Evolutionary conservation across 768 basidiomycete genomes (phyloP), one percentile per base, ranked within the genome.

Genomic region (Phallus indusiatus): DNA sequence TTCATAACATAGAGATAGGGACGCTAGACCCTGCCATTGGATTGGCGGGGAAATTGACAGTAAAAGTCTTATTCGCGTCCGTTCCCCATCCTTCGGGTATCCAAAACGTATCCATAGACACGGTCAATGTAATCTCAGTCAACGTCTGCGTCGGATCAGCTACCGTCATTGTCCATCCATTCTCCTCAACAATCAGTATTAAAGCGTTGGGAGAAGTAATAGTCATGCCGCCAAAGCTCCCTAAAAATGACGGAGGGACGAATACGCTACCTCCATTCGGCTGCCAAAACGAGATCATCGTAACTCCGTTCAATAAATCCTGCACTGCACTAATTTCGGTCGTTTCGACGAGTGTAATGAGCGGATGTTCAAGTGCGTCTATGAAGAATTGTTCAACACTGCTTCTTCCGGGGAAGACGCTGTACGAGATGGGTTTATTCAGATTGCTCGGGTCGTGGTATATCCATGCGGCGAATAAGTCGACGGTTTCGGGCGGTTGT

Each of bases 131-230:
- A 0, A 79, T 66, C 1, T 66, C 62, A 7, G 62, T 55, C 22
- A 81, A 64, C 0, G 73, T 73, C 66, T 88, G 86, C 1, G 83
- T 83, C 4, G 86, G 86, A 67, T 88, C 86, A 0, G 85, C 79
- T 12, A 86, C 75, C 0, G 78, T 80, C 34, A 88, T 62, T 21
- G 71, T 72, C 36, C 78, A 73, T 1, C 73, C 70, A 11, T 70
- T 63, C 20, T 75, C 48, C 14, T 74, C 67, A 61, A 78, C 78
- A 8, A 82, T 74, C 14, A 84, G 56, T 1, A 73, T 75, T 10
- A 61, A 47, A 2, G 60, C 47, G 24, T 64, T 49, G 28, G 64
- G 48, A 18, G 63, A 17, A 0, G 53, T 59, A 17, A 65, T 14
- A 11, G 18, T 22, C 24, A 56, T 34, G 4, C 21, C 56, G 20